Conservation (phyloP, 768 basidiomycete species). For the Bullera alba region DNA sequence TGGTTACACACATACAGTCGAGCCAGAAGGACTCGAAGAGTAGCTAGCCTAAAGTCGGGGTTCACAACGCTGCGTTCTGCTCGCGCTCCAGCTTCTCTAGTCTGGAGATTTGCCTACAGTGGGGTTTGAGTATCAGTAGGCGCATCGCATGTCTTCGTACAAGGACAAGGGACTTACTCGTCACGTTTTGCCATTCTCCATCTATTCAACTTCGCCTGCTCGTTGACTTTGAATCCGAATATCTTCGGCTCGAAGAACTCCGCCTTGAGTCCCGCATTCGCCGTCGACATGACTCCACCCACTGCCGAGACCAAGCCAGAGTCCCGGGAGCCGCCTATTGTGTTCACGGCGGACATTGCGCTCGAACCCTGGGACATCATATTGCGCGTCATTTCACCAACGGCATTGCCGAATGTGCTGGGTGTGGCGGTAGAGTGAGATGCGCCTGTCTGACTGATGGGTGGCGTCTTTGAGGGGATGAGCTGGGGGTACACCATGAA, state of each 20-base stretch:
- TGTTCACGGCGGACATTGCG: background rate
- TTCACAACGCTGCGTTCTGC: too few species aligned
- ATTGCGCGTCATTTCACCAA: slow-evolving; percentile 17
- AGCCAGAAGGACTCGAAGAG: too few species aligned
- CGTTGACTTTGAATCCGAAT: slow-evolving; percentile 94
- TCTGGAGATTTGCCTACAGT: slow-evolving; percentile 50
- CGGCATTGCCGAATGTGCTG: slow-evolving; percentile 13
- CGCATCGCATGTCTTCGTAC: too few species aligned
- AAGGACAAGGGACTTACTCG: slow-evolving; percentile 51
- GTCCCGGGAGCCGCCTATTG: slow-evolving; percentile 32
- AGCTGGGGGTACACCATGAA: slow-evolving; percentile 95
- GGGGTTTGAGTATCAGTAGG: background rate
- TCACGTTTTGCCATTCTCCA: slow-evolving; percentile 95
- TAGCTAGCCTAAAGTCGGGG: too few species aligned
- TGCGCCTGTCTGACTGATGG: slow-evolving; percentile 16
- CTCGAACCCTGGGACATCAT: too few species aligned
- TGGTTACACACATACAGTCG: too few species aligned
- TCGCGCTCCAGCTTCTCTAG: slow-evolving; percentile 48
- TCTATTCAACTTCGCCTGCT: slow-evolving; percentile 82
- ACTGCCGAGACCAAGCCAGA: slow-evolving; percentile 42
- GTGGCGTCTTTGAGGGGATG: slow-evolving; percentile 67
- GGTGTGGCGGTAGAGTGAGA: too few species aligned
- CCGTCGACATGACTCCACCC: slow-evolving; percentile 70
- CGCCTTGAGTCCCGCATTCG: slow-evolving; percentile 75
- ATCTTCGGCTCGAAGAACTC: slow-evolving; percentile 88